Percentiles rank a stretch among this genome's conserved stretches.
Conservation (phyloP, 148 eudicot species). For the Cornus kousa region DNA sequence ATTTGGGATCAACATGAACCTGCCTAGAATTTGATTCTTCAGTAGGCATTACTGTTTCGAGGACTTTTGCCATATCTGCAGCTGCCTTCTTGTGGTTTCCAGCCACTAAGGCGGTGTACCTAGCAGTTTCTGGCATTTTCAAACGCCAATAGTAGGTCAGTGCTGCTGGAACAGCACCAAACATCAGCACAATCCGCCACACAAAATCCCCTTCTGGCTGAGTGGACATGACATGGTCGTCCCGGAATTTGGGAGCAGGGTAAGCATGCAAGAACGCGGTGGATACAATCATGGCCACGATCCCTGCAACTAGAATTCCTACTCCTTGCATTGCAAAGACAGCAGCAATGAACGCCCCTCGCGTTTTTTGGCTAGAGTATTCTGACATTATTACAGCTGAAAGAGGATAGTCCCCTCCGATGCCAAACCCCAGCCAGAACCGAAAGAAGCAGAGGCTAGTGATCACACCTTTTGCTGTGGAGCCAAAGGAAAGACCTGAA, state of each 20-base stretch:
- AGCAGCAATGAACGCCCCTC: constrained; percentile 15
- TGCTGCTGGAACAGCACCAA: constrained; percentile 14
- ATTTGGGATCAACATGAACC: neutral
- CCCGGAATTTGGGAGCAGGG: neutral
- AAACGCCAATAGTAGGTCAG: constrained; percentile 15
- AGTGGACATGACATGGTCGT: neutral
- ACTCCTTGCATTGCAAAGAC: constrained; percentile 20
- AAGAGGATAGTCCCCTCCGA: constrained; percentile 19
- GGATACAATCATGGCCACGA: constrained; percentile 16
- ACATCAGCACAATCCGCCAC: constrained; percentile 18
- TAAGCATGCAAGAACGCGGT: constrained; percentile 2
- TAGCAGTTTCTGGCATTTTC: constrained; percentile 21
- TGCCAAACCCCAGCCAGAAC: constrained; percentile 25
- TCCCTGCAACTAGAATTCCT: constrained; percentile 9
- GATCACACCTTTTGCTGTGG: neutral
- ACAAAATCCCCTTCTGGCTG: constrained; percentile 7
- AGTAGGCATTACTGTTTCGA: neutral
- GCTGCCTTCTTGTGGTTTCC: constrained; percentile 18
- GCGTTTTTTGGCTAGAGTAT: constrained; percentile 13
- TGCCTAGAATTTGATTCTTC: neutral
- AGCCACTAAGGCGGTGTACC: constrained; percentile 18
- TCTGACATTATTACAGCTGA: constrained; percentile 23
- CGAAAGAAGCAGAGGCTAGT: constrained; percentile 19
- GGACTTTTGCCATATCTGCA: constrained; percentile 13
- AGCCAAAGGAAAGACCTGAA: constrained; percentile 11